A percentile compares a stretch with the other conserved stretches of the same genome.
These are phyloP conservation scores for Orychophragmus violaceus DNA, from an alignment of 345 rosid species.

Conservation along the genomic window DNA sequence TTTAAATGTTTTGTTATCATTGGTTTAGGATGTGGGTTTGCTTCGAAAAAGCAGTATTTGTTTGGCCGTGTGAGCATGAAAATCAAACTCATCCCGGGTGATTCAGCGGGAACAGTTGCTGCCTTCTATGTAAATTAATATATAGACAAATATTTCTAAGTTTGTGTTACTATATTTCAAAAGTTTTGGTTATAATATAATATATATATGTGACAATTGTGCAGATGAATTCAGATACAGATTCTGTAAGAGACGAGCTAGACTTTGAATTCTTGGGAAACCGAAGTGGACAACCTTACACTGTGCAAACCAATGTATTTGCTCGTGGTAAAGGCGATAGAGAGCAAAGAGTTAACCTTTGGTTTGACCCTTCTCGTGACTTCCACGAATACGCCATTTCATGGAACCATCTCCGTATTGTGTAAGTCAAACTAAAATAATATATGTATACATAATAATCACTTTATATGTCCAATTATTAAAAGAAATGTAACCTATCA, in stretches of 20 bases:
- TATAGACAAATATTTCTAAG: neutral
- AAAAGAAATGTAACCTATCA: neutral
- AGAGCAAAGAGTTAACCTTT: constrained; percentile 56
- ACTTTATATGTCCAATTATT: neutral
- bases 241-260: constrained; percentile 26
- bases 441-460: too few relatives aligned
- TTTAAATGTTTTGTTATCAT: neutral
- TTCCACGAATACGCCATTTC: constrained; percentile 59
- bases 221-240: constrained; percentile 34
- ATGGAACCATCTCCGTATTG: constrained; percentile 70
- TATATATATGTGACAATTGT: neutral
- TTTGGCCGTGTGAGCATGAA: constrained; percentile 86
- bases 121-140: constrained; percentile 28
- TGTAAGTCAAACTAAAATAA: constrained; percentile 52
- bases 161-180: neutral
- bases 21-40: constrained; percentile 75
- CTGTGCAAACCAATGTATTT: constrained; percentile 31
- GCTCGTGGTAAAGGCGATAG: constrained; percentile 32
- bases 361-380: constrained; percentile 85
- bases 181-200: neutral
- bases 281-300: constrained; percentile 35
- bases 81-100: constrained; percentile 86
- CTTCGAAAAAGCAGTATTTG: constrained; percentile 64
- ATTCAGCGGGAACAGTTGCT: constrained; percentile 32
- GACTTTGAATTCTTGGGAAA: constrained; percentile 35